These are phyloP conservation scores for Paramecium octaurelia DNA, from an alignment of 73 alveolate genomes.

Conservation along the genomic window DNA sequence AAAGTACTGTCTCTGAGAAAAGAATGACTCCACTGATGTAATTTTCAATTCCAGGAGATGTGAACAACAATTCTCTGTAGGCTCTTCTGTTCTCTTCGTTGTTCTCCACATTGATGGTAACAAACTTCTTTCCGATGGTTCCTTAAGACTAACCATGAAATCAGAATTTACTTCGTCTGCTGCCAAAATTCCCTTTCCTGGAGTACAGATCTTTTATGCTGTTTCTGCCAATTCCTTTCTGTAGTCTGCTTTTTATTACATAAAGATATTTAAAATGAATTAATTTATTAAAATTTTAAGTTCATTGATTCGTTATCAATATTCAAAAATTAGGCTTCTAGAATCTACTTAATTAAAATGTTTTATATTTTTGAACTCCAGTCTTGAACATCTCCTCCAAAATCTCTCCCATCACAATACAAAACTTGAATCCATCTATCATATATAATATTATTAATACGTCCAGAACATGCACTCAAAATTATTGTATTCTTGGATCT, in stretches of 20 bases:
- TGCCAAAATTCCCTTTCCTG: constrained; percentile 98
- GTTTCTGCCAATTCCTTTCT: constrained; percentile 89
- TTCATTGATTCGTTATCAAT: background rate
- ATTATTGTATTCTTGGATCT: background rate
- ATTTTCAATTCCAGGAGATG: constrained; percentile 91
- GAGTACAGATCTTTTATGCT: constrained; percentile 82
- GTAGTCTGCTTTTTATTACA: constrained; percentile 61
- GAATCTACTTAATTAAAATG: background rate
- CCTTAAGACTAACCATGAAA: constrained; percentile 75
- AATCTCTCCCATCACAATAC: constrained; percentile 18
- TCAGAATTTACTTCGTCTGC: constrained; percentile 78
- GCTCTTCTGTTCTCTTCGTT: constrained; percentile 92
- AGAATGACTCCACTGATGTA: constrained; percentile 97
- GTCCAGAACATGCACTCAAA: constrained; percentile 48
- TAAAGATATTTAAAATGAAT: background rate
- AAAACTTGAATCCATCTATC: constrained; percentile 19
- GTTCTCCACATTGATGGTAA: constrained; percentile 85
- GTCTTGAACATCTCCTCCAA: background rate
- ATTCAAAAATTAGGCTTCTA: background rate
- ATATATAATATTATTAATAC: background rate
- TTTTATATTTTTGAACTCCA: background rate
- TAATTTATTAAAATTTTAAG: background rate
- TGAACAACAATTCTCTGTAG: constrained; percentile 93
- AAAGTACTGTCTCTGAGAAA: constrained; percentile 89
- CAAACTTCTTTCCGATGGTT: constrained; percentile 92